Conservation (phyloP, 2,329 filamentous ascomycete genomes). For the Coleophoma cylindrospora region DNA sequence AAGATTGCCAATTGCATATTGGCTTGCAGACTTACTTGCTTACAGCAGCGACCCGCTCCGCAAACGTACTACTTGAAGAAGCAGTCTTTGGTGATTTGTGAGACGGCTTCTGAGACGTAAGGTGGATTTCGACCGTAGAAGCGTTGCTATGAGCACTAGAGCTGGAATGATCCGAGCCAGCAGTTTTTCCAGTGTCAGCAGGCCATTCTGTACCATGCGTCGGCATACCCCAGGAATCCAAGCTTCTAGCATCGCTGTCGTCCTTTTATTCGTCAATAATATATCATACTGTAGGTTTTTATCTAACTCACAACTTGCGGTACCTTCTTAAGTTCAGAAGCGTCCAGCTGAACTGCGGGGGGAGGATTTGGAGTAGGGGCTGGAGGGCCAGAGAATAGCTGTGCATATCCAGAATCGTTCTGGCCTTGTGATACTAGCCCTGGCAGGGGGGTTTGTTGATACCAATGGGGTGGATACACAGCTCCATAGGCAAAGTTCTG, state of each 20-base stretch:
- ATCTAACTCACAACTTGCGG: no score
- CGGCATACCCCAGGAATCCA: constrained; percentile 13
- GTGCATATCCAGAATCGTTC: no score
- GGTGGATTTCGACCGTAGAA: constrained; percentile 15
- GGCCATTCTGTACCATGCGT: not conserved
- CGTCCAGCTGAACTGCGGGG: no score
- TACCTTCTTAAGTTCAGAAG: no score
- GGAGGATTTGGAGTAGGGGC: no score
- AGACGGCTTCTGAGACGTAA: constrained; percentile 9
- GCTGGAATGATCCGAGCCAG: not conserved
- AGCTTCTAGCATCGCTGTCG: constrained; percentile 8
- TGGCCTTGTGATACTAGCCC: no score
- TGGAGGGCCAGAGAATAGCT: no score
- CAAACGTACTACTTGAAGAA: constrained; percentile 9
- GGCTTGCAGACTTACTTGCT: constrained; percentile 15
- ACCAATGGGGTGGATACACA: no score
- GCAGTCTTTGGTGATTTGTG: constrained; percentile 6
- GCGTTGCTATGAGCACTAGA: constrained; percentile 5
- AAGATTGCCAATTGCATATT: not conserved
- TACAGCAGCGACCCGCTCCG: constrained; percentile 18
- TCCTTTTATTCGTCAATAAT: not conserved
- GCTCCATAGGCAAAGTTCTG: no score
- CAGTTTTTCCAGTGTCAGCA: not conserved
- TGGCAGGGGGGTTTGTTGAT: no score
- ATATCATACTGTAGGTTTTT: no score